Conservation (phyloP, 2,329 filamentous ascomycete genomes). For the Verticillium klebahnii region DNA sequence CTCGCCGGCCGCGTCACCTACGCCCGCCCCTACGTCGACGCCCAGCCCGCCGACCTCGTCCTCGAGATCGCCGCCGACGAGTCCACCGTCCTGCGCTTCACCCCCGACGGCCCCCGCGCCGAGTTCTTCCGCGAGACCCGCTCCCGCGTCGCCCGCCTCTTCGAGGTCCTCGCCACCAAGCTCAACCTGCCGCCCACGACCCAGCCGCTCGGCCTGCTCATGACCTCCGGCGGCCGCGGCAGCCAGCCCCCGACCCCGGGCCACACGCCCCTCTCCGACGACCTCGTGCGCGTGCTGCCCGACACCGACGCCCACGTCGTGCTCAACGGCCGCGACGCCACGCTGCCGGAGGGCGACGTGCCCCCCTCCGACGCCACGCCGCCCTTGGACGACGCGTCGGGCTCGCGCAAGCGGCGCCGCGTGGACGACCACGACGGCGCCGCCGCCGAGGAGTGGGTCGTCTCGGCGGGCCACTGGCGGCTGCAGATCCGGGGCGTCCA, state of each 20-base stretch:
- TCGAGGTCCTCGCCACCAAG: constrained; percentile 79
- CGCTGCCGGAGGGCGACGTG: constrained; percentile 21
- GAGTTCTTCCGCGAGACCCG: constrained; percentile 72
- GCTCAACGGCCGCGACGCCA: constrained; percentile 51
- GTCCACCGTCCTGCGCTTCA: constrained; percentile 52
- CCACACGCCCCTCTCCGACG: constrained; percentile 65
- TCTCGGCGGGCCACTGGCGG: constrained; percentile 68
- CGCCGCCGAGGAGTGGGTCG: constrained; percentile 49
- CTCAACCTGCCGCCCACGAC: constrained; percentile 61
- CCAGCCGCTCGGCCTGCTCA: constrained; percentile 61
- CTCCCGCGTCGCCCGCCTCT: constrained; percentile 64
- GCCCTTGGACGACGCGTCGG: constrained; percentile 18
- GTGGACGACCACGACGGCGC: constrained; percentile 23
- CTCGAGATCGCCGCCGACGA: constrained; percentile 75
- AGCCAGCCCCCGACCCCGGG: constrained; percentile 62
- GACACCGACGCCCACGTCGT: constrained; percentile 54
- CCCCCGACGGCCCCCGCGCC: constrained; percentile 38
- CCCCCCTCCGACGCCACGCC: constrained; percentile 19
- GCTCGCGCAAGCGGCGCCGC: constrained; percentile 40
- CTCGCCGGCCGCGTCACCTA: constrained; percentile 64
- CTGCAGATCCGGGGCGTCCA: constrained; percentile 55
- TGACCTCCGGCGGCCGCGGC: constrained; percentile 58
- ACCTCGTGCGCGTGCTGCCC: constrained; percentile 61
- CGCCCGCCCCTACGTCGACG: constrained; percentile 80
- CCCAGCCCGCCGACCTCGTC: constrained; percentile 66